phyloP scores from a whole-genome alignment of 805 yeast species.

The Priceomyces castillae region DNA sequence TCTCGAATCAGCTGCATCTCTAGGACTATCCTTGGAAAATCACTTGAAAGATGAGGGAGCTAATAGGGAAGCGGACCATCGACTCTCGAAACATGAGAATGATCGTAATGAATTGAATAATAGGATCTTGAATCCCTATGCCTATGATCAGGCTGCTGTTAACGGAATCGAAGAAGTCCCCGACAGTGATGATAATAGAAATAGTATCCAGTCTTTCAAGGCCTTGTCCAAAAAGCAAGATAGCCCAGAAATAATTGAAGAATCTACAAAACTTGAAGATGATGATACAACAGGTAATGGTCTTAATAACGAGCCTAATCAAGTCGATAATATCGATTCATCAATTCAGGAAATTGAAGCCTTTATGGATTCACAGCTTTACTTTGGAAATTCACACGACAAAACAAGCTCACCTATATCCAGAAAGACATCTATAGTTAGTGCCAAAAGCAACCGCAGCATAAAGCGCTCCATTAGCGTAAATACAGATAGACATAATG shows the following conservation, averaged over 20 bases:
- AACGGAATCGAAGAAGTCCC: conserved; percentile 37
- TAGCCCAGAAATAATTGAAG: conserved; percentile 12
- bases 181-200: not conserved
- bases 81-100: not conserved
- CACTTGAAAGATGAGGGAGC: not conserved
- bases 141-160: conserved; percentile 18
- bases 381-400: conserved; percentile 10
- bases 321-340: conserved; percentile 17
- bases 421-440: not conserved
- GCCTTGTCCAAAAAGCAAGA: not conserved
- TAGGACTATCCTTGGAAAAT: conserved; percentile 12
- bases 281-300: not conserved
- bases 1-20: conserved; percentile 27
- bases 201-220: not conserved
- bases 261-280: conserved; percentile 14
- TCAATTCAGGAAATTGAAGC: conserved; percentile 42
- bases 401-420: not conserved
- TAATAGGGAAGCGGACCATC: not conserved
- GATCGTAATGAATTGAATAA: not conserved
- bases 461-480: conserved; percentile 26
- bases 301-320: not conserved
- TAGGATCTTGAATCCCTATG: not conserved
- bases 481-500: conserved; percentile 32
- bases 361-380: conserved; percentile 35
- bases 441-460: not conserved